phyloP scores from a whole-genome alignment of 139 green algal species.

The Chlorella sorokiniana region DNA sequence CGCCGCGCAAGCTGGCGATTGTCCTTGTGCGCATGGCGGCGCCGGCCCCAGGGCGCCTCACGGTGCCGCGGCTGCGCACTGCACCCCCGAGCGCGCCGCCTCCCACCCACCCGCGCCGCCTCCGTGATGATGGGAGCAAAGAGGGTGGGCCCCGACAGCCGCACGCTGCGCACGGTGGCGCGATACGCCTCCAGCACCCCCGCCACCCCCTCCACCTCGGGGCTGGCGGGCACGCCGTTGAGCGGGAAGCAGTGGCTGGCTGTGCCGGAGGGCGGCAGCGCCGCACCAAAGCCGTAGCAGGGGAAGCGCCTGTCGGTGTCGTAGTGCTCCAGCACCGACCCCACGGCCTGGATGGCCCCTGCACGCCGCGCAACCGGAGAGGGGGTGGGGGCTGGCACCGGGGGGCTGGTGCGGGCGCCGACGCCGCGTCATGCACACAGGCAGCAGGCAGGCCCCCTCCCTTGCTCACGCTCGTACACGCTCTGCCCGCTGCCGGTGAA shows the following conservation, averaged over 20 bases:
- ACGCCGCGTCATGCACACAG: neutral
- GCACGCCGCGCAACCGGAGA: neutral
- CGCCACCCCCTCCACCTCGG: slow-evolving; percentile 41
- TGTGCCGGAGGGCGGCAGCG: slow-evolving; percentile 12
- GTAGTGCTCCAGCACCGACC: slow-evolving; percentile 51
- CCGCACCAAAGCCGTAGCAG: slow-evolving; percentile 52
- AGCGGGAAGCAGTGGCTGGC: slow-evolving; percentile 58
- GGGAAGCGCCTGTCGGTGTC: slow-evolving; percentile 54
- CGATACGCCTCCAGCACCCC: slow-evolving; percentile 51
- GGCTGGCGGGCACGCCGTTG: slow-evolving; percentile 18
- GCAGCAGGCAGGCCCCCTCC: neutral
- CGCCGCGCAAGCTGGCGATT: too few relatives aligned
- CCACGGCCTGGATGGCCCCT: slow-evolving; percentile 50
- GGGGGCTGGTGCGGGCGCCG: neutral
- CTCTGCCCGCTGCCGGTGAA: slow-evolving; percentile 32
- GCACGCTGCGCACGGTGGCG: slow-evolving; percentile 30
- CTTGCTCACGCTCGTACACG: slow-evolving; percentile 47
- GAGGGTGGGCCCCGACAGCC: slow-evolving; percentile 55
- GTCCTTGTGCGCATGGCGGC: too few relatives aligned
- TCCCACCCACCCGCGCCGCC: neutral
- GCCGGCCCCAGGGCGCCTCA: too few relatives aligned
- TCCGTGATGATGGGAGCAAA: slow-evolving; percentile 54
- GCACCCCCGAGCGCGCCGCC: neutral
- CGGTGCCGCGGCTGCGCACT: too few relatives aligned
- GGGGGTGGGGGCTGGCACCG: neutral